Conservation (phyloP, 345 rosid genomes). For the Alliaria petiolata region DNA sequence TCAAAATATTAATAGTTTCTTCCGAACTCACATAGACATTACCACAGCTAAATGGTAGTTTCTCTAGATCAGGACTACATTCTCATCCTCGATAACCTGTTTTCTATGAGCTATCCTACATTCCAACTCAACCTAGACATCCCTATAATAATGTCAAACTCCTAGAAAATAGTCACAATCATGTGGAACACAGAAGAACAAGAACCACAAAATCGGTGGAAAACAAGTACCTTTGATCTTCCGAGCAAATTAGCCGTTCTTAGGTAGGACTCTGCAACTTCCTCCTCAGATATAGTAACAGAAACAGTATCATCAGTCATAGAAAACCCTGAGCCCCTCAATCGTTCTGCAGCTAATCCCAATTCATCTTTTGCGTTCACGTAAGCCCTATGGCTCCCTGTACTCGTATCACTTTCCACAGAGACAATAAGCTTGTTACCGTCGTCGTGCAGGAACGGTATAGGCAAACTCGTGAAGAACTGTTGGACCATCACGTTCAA, state of each 20-base stretch:
- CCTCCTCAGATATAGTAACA: constrained; percentile 46
- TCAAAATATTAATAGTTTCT: background rate
- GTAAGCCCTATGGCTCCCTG: constrained; percentile 29
- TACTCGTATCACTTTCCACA: constrained; percentile 11
- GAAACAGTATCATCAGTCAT: constrained; percentile 26
- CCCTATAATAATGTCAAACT: background rate
- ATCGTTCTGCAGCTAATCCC: background rate
- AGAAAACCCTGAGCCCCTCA: constrained; percentile 32
- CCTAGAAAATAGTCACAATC: background rate
- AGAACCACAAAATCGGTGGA: background rate
- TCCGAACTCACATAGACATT: background rate
- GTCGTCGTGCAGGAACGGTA: constrained; percentile 62
- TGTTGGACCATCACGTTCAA: constrained; percentile 75
- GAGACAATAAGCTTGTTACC: constrained; percentile 19
- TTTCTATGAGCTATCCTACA: background rate
- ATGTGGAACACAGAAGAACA: background rate
- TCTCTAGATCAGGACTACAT: background rate
- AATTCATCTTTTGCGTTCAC: constrained; percentile 20
- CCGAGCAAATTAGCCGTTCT: constrained; percentile 49
- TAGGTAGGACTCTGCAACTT: constrained; percentile 46
- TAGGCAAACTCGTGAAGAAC: constrained; percentile 62
- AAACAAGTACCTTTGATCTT: constrained; percentile 56
- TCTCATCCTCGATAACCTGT: background rate
- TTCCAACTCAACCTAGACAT: background rate
- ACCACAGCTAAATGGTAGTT: background rate